Conservation (phyloP, 257 asterid genomes). For the Thymus mandschuricus region DNA sequence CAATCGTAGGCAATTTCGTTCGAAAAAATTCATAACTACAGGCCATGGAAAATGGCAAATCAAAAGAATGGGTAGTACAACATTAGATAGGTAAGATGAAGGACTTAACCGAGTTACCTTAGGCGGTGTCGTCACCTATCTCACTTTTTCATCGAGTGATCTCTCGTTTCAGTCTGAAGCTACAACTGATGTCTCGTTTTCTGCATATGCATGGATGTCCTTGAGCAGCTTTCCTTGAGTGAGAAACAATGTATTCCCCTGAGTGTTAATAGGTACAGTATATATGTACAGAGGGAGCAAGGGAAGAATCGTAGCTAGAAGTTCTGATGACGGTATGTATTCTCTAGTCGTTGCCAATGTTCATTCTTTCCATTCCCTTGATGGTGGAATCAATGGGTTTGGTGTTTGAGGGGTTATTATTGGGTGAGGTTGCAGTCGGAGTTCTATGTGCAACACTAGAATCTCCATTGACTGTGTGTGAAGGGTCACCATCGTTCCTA, state of each 20-base stretch:
- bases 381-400: slow-evolving; percentile 68
- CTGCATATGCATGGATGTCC: slow-evolving; percentile 17
- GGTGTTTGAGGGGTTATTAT: slow-evolving; percentile 52
- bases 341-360: slow-evolving; percentile 69
- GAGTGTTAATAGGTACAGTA: slow-evolving; percentile 25
- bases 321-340: slow-evolving; percentile 50
- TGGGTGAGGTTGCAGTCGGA: slow-evolving; percentile 56
- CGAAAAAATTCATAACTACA: slow-evolving; percentile 21
- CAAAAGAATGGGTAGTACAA: slow-evolving; percentile 37
- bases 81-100: slow-evolving; percentile 10
- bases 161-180: slow-evolving; percentile 16
- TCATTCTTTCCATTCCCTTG: slow-evolving; percentile 80
- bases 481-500: slow-evolving; percentile 48
- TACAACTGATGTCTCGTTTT: slow-evolving; percentile 21
- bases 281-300: slow-evolving; percentile 47
- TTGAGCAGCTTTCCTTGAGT: slow-evolving; percentile 29
- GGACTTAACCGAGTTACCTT: slow-evolving; percentile 17
- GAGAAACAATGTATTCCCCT: slow-evolving; percentile 24
- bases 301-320: slow-evolving; percentile 32
- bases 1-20: slow-evolving; percentile 14
- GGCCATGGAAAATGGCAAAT: slow-evolving; percentile 35
- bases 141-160: slow-evolving; percentile 23
- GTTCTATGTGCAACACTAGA: slow-evolving; percentile 52
- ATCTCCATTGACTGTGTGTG: slow-evolving; percentile 45
- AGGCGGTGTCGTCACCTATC: slow-evolving; percentile 29